Evolutionary conservation across 2,329 filamentous ascomycete species (phyloP), one percentile per base, ranked within the genome.

Genomic region (Hymenoscyphus linearis): DNA sequence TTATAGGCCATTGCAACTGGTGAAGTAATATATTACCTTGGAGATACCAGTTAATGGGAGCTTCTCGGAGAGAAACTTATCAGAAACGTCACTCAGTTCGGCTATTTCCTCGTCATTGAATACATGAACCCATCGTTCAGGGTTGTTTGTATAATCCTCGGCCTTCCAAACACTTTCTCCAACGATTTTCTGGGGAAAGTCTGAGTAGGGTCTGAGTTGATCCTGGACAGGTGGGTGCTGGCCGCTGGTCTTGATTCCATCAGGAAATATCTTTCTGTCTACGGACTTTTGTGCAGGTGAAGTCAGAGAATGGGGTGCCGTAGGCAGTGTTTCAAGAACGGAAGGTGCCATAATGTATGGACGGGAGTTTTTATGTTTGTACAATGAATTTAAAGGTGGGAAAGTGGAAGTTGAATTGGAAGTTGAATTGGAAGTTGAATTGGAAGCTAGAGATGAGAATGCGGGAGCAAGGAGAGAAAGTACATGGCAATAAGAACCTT

Each of bases 121-220:
- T 7, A 76, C 76, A 75, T 92, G 89, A 4, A 86, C 86, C 90
- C 90, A 93, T 73, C 81, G 59, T 60, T 73, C 70, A 2, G 69
- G 70, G 53, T 70, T 72, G 52, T 71, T 65, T 5, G 57, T 63
- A 63, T 72, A 73, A 52, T 72, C 70, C 37, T 72, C 69, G n/a
- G 69, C 80, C 59, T 82, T 79, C 90, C 90, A 95, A 34, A 90
- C 84, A 0, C 89, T 93, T 0, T 83, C 83, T 12, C 89, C 89
- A 0, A 80, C 80, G 72, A 93, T 91, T 63, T 87, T 76, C 62
- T 83, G 83, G 52, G 90, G 90, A 69, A 93, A 93, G 16, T 82
- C 80, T 0, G 82, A 78, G 73, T 91, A 93, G 0, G 88, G 83
- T 55, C 76, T 78, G n/a, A 93, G 74, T 9, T 80, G 76, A 35